phyloP scores from a whole-genome alignment of 345 rosid genomes.

The Abelmoschus esculentus region DNA sequence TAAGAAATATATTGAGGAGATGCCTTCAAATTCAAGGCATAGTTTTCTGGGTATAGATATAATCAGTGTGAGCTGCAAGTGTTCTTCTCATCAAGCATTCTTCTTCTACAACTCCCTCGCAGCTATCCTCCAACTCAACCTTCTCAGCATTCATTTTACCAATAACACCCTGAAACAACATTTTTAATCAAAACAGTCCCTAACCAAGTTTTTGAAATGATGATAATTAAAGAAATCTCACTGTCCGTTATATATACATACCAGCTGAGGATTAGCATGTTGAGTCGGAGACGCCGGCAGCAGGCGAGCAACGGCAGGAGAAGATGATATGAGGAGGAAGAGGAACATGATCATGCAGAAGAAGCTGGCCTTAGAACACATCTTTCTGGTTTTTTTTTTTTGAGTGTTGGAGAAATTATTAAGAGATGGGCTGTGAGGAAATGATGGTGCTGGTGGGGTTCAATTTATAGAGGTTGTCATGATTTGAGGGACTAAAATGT shows the following conservation, averaged over 20 bases:
- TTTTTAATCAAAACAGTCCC: too few species aligned
- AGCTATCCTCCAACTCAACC: constrained; percentile 24
- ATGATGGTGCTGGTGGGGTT: neutral
- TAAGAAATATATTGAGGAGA: too few species aligned
- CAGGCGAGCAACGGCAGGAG: constrained; percentile 15
- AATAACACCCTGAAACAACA: neutral
- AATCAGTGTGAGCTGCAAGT: constrained; percentile 28
- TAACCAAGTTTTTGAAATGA: neutral
- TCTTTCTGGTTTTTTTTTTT: neutral
- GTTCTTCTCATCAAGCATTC: constrained; percentile 46
- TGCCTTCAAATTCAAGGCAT: constrained; percentile 9
- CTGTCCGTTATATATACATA: neutral
- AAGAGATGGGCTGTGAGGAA: neutral
- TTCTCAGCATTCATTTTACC: neutral
- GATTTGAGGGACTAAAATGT: neutral
- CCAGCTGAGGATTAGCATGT: constrained; percentile 7
- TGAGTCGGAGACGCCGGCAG: neutral
- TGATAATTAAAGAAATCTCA: neutral
- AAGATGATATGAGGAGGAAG: neutral
- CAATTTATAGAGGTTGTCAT: constrained; percentile 14
- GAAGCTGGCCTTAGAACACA: constrained; percentile 21
- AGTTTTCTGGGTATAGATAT: constrained; percentile 30
- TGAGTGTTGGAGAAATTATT: neutral
- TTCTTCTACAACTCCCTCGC: constrained; percentile 45
- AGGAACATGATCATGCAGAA: constrained; percentile 3